Conservation (phyloP, 1,139 yeast species). For the Taphrina communis region DNA sequence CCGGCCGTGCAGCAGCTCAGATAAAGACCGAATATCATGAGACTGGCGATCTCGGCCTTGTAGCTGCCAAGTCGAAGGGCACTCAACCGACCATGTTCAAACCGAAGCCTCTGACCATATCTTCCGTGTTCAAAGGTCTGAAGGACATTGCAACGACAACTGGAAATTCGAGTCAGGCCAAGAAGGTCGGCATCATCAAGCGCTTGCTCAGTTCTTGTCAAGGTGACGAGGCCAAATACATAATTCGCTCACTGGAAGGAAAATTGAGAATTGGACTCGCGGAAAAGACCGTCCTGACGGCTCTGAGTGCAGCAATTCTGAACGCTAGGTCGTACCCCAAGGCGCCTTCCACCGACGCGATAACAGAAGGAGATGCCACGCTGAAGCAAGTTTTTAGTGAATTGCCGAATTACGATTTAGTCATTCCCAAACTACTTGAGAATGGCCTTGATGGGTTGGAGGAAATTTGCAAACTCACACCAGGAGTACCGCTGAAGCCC, state of each 20-base stretch:
- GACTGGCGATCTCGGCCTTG: conserved; percentile 87
- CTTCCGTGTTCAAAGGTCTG: conserved; percentile 72
- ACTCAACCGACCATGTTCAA: conserved; percentile 93
- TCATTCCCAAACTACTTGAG: conserved; percentile 69
- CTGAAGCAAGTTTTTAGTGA: conserved; percentile 86
- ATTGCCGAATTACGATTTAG: conserved; percentile 85
- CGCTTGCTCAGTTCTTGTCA: conserved; percentile 84
- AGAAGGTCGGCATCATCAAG: conserved; percentile 77
- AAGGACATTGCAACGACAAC: conserved; percentile 76
- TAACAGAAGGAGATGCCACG: conserved; percentile 68
- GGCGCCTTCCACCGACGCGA: conserved; percentile 45
- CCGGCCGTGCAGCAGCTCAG: conserved; percentile 76
- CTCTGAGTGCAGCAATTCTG: conserved; percentile 81
- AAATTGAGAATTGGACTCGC: conserved; percentile 92
- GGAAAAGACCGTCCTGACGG: conserved; percentile 84
- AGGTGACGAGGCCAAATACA: conserved; percentile 86
- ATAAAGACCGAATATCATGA: conserved; percentile 76
- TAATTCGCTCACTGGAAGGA: conserved; percentile 89
- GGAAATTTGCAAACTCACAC: conserved; percentile 74
- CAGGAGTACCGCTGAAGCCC: conserved; percentile 95
- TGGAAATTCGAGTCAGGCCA: conserved; percentile 84
- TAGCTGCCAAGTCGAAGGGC: conserved; percentile 81
- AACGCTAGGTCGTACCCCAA: conserved; percentile 58
- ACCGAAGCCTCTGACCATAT: conserved; percentile 78
- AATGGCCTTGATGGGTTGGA: conserved; percentile 70